A percentile compares a stretch with the other conserved stretches of the same genome.
phyloP scores from a whole-genome alignment of 225 moss, liverwort and hornwort species.

The Marchantia paleacea region DNA sequence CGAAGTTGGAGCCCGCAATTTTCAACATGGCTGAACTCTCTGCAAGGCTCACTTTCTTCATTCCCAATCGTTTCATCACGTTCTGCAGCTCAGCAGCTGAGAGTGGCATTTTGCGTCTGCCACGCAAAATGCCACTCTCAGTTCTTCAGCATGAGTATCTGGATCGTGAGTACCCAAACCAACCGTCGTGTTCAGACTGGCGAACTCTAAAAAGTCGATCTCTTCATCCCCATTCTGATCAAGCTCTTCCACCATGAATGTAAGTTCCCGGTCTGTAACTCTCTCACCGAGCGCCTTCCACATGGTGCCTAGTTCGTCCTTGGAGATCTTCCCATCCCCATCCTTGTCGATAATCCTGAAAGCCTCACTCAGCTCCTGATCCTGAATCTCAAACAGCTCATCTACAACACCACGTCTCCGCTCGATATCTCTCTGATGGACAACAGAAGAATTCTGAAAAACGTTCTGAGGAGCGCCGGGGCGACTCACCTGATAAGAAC shows the following conservation, averaged over 20 bases:
- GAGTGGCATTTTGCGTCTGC: constrained; percentile 57
- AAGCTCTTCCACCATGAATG: constrained; percentile 42
- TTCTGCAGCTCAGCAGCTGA: constrained; percentile 52
- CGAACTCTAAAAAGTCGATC: constrained; percentile 54
- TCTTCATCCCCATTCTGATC: constrained; percentile 62
- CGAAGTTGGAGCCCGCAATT: constrained; percentile 49
- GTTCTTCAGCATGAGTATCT: constrained; percentile 20
- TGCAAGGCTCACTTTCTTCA: constrained; percentile 34
- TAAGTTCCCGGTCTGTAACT: constrained; percentile 44
- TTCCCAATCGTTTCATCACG: constrained; percentile 48
- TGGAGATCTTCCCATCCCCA: constrained; percentile 56
- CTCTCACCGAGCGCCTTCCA: constrained; percentile 39
- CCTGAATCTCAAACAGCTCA: neutral
- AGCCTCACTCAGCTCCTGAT: neutral
- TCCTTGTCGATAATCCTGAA: constrained; percentile 55
- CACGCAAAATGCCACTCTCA: constrained; percentile 54
- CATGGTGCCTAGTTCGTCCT: constrained; percentile 45
- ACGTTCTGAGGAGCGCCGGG: neutral
- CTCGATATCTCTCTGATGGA: neutral
- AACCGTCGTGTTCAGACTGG: constrained; percentile 31
- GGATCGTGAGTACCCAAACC: neutral
- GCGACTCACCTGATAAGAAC: neutral
- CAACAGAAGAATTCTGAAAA: neutral
- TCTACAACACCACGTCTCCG: neutral
- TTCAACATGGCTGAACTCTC: constrained; percentile 50